Base-by-base conservation (phyloP, 352 stramenopile species). In the Pythium myriotylum region DNA sequence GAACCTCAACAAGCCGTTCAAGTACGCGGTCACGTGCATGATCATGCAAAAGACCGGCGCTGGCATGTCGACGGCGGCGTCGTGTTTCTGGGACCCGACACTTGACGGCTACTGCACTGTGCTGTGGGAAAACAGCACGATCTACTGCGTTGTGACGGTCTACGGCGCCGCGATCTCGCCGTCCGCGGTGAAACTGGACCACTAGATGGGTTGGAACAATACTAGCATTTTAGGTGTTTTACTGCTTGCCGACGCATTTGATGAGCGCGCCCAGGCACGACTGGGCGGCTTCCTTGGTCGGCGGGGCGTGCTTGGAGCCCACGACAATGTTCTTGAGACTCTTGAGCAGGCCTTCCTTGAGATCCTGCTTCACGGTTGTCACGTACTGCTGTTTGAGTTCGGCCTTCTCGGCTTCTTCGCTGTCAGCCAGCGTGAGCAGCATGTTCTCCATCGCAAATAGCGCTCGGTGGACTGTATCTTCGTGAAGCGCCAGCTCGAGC, bases 1-100 rank as follows among this genome's bases (percentile, higher is more conserved):
- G 70, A 92, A 90, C 68, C 79, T 94, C 70, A 94, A 91, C 73
- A 94, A 94, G 48, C 84, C 84, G 3, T 91, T 94, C 72, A 94
- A 94, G 68, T 89, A 90, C 62, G 73, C 75, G n/a, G 81, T 92
- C 39, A 94, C 84, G 27, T 94, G 84, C 60, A 67, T 94, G 43
- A 89, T 94, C 66, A 90, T 94, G 82, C 84, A 94, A 54, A 94
- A 94, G 63, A 94, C 82, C 2, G 84, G 84, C 24, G 84, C 82
- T 0, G 80, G 78, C 12, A 79, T 92, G 68, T 72, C 79, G 33
- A 92, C 84, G 2, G 74, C 82, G 1, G 84, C 81, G 22, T 73
- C 84, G 42, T 94, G 84, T 66, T 85, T 86, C 62, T 94, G 84
- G 84, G 84, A 94, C 40, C 73, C 82, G 20, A 76, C 68, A 17